phyloP scores from a whole-genome alignment of 768 basidiomycete species.

The Lactarius trivialis region DNA sequence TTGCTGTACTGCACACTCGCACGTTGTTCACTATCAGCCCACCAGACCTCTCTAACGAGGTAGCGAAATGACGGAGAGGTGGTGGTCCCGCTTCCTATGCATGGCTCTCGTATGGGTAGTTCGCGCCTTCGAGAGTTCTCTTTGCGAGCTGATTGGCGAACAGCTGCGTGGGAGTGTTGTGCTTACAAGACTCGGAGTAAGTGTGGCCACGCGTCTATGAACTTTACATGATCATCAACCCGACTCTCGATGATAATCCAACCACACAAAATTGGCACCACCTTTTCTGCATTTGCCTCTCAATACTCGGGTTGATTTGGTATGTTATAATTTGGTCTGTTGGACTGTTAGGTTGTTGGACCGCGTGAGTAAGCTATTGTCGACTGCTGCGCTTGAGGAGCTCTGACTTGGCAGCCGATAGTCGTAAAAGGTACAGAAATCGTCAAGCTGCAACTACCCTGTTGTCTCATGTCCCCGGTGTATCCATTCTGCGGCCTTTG shows the following conservation, averaged over 20 bases:
- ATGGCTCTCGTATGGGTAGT: too few relatives aligned
- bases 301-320: constrained; percentile 30
- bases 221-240: neutral
- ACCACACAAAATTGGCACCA: neutral
- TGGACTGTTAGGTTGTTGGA: constrained; percentile 26
- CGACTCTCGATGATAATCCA: neutral
- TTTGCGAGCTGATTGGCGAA: neutral
- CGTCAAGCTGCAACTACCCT: constrained; percentile 50
- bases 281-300: constrained; percentile 3
- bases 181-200: neutral
- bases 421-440: constrained; percentile 68
- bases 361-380: constrained; percentile 24
- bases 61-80: too few relatives aligned
- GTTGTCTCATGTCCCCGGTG: constrained; percentile 59
- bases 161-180: neutral
- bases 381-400: neutral
- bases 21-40: too few relatives aligned
- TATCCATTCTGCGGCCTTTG: constrained; percentile 89
- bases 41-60: too few relatives aligned
- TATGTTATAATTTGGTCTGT: constrained; percentile 38
- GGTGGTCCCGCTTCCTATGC: too few relatives aligned
- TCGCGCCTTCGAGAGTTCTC: too few relatives aligned
- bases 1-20: too few relatives aligned
- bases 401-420: constrained; percentile 29
- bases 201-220: neutral